Evolutionary conservation across 805 yeast species (phyloP).

Genomic region (Saccharomycodes ludwigii): DNA sequence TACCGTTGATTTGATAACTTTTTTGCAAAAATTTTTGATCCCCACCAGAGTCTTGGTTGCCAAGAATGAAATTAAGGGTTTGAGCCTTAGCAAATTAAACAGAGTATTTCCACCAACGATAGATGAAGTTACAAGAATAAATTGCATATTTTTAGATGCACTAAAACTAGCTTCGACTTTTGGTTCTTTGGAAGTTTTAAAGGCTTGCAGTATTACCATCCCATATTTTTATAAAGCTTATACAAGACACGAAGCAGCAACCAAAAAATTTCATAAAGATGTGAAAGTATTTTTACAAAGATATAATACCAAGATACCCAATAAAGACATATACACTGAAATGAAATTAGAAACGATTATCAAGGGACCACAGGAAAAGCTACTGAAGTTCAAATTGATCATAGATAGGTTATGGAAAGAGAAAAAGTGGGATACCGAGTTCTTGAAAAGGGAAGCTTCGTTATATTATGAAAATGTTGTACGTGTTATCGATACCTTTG

Average conservation of each 20-base stretch:
- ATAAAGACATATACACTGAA: conserved; percentile 28
- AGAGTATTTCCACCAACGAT: conserved; percentile 87
- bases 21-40: conserved; percentile 66
- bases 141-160: conserved; percentile 72
- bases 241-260: conserved; percentile 89
- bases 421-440: conserved; percentile 29
- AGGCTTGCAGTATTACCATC: conserved; percentile 68
- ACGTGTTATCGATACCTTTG: conserved; percentile 73
- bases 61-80: conserved; percentile 36
- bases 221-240: conserved; percentile 91
- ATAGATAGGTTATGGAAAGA: conserved; percentile 46
- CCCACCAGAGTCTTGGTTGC: conserved; percentile 65
- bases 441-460: conserved; percentile 14
- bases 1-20: conserved; percentile 57
- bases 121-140: conserved; percentile 84
- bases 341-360: conserved; percentile 49
- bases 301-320: conserved; percentile 21
- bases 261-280: conserved; percentile 44
- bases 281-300: conserved; percentile 31
- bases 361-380: conserved; percentile 51
- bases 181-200: conserved; percentile 67
- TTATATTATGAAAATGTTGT: conserved; percentile 40
- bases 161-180: conserved; percentile 50
- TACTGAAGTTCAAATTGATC: conserved; percentile 59
- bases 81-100: conserved; percentile 58